Evolutionary conservation across 441 rosid genomes (phyloP).

Genomic region (Croton laevigatus): DNA sequence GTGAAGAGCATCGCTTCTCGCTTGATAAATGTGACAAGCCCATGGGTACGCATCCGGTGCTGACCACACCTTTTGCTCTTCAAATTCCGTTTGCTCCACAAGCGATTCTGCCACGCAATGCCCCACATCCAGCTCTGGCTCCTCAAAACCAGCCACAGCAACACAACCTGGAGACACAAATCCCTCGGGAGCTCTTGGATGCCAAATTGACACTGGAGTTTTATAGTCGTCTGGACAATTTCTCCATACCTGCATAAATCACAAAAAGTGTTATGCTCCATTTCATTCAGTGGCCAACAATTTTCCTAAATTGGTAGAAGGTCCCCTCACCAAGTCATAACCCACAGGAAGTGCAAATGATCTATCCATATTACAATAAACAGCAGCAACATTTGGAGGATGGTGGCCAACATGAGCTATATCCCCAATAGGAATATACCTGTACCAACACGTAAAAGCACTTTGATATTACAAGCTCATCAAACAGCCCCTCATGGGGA

Average conservation of each 20-base stretch:
- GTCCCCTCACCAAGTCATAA: slow-evolving; percentile 79
- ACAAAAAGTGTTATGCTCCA: not conserved
- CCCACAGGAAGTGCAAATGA: slow-evolving; percentile 76
- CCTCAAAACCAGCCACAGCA: slow-evolving; percentile 58
- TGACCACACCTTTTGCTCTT: slow-evolving; percentile 87
- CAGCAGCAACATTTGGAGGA: slow-evolving; percentile 91
- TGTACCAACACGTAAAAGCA: slow-evolving; percentile 17
- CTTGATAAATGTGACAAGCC: slow-evolving; percentile 91
- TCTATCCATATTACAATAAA: slow-evolving; percentile 48
- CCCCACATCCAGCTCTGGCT: slow-evolving; percentile 61
- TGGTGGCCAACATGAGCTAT: slow-evolving; percentile 83
- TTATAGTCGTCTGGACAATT: slow-evolving; percentile 81
- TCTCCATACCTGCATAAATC: slow-evolving; percentile 78
- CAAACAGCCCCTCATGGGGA: not conserved
- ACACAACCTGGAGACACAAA: slow-evolving; percentile 73
- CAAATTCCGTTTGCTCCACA: slow-evolving; percentile 77
- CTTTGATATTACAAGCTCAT: not conserved
- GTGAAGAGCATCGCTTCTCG: slow-evolving; percentile 87
- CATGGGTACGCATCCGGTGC: slow-evolving; percentile 86
- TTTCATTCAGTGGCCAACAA: not conserved
- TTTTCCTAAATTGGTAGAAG: not conserved
- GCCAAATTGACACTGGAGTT: slow-evolving; percentile 80
- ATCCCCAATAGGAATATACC: slow-evolving; percentile 87
- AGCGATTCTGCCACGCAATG: slow-evolving; percentile 66
- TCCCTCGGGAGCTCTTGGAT: slow-evolving; percentile 91